These are phyloP conservation scores for Obba rivulosa DNA, from an alignment of 768 basidiomycete species.

Conservation along the genomic window DNA sequence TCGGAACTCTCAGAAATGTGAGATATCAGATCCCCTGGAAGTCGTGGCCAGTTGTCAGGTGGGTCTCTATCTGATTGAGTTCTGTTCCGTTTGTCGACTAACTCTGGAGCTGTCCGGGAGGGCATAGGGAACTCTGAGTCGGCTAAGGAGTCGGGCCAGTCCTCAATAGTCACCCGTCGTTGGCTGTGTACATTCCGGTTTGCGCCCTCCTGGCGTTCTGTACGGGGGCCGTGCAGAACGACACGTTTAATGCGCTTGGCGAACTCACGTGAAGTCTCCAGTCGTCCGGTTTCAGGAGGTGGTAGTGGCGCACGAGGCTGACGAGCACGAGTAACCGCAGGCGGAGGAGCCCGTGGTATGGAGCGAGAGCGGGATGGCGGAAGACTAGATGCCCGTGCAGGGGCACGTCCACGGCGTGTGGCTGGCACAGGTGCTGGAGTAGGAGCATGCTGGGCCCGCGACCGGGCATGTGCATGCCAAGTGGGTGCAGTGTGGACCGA, in stretches of 20 bases:
- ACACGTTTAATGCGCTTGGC: slow-evolving; percentile 4
- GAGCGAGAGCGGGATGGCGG: not conserved
- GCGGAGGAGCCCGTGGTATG: not conserved
- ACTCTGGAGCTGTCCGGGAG: not conserved
- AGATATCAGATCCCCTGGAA: not conserved
- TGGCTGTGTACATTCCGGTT: not conserved
- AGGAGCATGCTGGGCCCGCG: too few relatives aligned
- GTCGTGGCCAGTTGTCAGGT: not conserved
- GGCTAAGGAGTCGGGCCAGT: not conserved
- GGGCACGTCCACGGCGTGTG: too few relatives aligned
- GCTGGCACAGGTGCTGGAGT: too few relatives aligned
- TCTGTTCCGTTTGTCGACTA: not conserved
- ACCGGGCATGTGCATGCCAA: too few relatives aligned
- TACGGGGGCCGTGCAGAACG: slow-evolving; percentile 4
- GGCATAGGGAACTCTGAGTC: not conserved
- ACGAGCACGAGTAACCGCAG: not conserved
- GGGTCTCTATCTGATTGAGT: not conserved
- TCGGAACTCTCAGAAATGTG: not conserved
- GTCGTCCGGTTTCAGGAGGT: slow-evolving; percentile 3
- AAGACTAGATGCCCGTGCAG: too few relatives aligned
- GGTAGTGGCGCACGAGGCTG: not conserved
- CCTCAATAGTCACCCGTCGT: not conserved
- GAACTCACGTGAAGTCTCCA: slow-evolving; percentile 4
- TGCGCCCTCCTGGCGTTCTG: slow-evolving; percentile 5
- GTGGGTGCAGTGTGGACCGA: too few relatives aligned